A percentile compares a stretch with the other conserved stretches of the same genome.
Conservation (phyloP, 1,284 basidiomycete species). For the Ustilago lituana region DNA sequence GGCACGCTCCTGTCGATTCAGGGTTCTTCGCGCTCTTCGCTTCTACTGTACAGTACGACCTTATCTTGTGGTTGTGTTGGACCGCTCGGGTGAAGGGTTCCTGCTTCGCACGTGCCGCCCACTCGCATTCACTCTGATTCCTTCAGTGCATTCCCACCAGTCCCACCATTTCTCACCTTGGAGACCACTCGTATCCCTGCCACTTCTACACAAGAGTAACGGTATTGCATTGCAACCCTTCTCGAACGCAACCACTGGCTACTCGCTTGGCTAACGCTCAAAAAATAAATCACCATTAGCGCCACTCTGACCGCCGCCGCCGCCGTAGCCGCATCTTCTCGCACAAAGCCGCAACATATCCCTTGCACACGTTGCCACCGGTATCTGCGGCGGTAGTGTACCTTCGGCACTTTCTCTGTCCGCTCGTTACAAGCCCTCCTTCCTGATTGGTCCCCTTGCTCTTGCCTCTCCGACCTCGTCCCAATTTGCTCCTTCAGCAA, state of each 20-base stretch:
- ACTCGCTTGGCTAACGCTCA: no score
- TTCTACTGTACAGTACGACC: background rate
- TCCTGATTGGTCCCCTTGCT: constrained; percentile 5
- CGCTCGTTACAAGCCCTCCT: background rate
- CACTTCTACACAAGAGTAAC: no score
- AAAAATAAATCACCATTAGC: no score
- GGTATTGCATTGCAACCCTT: no score
- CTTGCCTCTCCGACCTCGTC: background rate
- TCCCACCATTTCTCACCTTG: no score
- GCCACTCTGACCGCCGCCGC: constrained; percentile 5
- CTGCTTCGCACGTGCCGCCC: constrained; percentile 22
- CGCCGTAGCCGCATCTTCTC: background rate
- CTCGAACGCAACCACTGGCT: no score
- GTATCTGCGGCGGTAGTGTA: constrained; percentile 1
- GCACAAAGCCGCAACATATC: background rate
- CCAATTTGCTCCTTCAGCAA: background rate
- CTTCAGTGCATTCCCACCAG: no score
- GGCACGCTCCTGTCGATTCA: no score
- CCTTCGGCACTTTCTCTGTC: background rate
- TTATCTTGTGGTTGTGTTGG: no score
- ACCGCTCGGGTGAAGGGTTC: no score
- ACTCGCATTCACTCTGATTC: background rate
- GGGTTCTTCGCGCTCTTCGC: background rate
- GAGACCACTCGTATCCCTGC: no score
- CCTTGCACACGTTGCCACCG: constrained; percentile 20